Base-by-base conservation (phyloP, 345 rosid species). In the Euphorbia lathyris region DNA sequence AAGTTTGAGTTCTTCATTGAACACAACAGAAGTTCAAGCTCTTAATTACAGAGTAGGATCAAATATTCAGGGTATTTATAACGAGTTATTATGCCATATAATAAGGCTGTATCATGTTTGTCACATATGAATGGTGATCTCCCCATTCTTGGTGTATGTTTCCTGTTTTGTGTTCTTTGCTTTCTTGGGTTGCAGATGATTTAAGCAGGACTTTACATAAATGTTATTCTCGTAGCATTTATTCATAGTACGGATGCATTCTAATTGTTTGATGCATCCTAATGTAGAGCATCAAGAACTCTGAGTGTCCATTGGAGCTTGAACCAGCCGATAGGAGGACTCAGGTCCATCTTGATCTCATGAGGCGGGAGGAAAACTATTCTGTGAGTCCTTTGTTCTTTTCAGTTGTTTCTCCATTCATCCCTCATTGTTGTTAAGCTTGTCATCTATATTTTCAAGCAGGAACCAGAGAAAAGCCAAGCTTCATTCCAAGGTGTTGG, bases 301-400 rank as follows among this genome's bases (percentile, higher is more conserved):
- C 94, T 19, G 85, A 83, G 81, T 92, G 97, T 65, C 99, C 99
- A 0, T 73, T 63, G 75, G 99, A 95, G 82, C 97, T 95, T 60
- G 79, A 82, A 69, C 94, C 91, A 19, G 77, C 78, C 27, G 89
- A 90, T 75, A 71, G 82, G 76, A 85, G 84, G 71, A 78, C 89
- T 34, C 68, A 76, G 70, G 97, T 90, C 76, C 90, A 90, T 76
- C 84, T 92, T 22, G 82, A 86, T 72, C 92, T 95, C 1, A 79
- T 82, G 73, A 86, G 84, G 79, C 87, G 87, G 52, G 96, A 87
- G 17, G 97, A 92, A 65, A 77, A 87, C 69, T 88, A 75, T 75
- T 58, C 74, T 1, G 99, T 90, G 68, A 8, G 86, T 68, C 60
- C 27, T 67, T 66, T 43, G 17, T 62, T 58, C 32, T 14, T 19